These are phyloP conservation scores for Jimgerdemannia flammicorona DNA, from an alignment of 192 early-diverging fungal genomes.

Conservation along the genomic window DNA sequence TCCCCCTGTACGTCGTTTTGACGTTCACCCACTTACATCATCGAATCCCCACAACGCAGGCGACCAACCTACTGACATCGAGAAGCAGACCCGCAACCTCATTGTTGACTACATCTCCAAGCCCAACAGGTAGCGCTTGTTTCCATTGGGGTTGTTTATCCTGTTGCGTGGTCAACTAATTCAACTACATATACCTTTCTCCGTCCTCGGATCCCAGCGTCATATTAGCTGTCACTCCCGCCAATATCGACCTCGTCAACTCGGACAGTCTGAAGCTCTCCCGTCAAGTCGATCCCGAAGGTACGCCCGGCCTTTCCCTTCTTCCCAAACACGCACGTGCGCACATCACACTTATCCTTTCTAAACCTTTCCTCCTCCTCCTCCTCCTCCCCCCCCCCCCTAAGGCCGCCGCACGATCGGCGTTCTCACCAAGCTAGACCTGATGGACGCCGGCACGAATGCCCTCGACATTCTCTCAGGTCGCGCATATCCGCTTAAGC, in stretches of 20 bases:
- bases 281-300: constrained; percentile 80
- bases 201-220: constrained; percentile 41
- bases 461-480: constrained; percentile 78
- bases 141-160: background rate
- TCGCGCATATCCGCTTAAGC: constrained; percentile 68
- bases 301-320: constrained; percentile 24
- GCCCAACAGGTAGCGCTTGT: constrained; percentile 57
- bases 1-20: background rate
- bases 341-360: background rate
- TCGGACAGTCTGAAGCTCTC: constrained; percentile 84
- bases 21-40: constrained; percentile 1
- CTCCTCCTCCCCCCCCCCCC: background rate
- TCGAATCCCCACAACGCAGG: constrained; percentile 34
- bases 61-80: constrained; percentile 81
- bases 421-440: constrained; percentile 78
- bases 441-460: constrained; percentile 84
- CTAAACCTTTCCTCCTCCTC: background rate
- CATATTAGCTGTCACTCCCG: constrained; percentile 78
- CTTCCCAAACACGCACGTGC: background rate
- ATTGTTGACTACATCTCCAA: constrained; percentile 77
- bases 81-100: constrained; percentile 72
- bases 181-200: background rate
- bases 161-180: no score
- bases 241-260: constrained; percentile 79
- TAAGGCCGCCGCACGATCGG: constrained; percentile 66